Evolutionary conservation across 2,329 filamentous ascomycete genomes (phyloP).

Genomic region (Uncinocarpus reesii): DNA sequence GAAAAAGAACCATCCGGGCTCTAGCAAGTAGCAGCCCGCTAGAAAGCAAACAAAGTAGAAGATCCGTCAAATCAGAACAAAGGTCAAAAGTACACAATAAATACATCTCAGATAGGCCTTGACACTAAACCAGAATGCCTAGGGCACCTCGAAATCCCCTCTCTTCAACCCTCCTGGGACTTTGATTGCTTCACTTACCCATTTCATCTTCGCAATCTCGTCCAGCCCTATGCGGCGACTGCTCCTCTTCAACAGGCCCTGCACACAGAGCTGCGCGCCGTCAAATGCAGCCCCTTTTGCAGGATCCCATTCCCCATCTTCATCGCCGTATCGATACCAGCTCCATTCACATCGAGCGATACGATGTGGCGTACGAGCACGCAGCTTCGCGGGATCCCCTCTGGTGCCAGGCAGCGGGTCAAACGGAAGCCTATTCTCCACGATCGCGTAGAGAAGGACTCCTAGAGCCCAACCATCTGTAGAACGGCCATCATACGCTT

Average conservation of each 20-base stretch:
- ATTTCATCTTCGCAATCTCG: slow-evolving; percentile 60
- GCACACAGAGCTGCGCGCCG: slow-evolving; percentile 70
- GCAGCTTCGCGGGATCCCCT: slow-evolving; percentile 62
- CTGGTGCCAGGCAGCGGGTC: slow-evolving; percentile 70
- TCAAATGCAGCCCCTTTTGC: slow-evolving; percentile 55
- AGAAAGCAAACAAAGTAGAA: neutral
- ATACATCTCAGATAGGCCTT: neutral
- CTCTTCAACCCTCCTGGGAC: slow-evolving; percentile 51
- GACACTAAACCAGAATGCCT: neutral
- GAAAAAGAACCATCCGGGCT: neutral
- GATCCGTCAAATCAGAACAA: neutral
- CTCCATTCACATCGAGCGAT: slow-evolving; percentile 93
- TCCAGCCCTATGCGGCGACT: slow-evolving; percentile 66
- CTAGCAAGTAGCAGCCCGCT: neutral
- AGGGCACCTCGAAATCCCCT: slow-evolving; percentile 44
- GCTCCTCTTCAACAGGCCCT: slow-evolving; percentile 72
- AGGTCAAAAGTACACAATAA: neutral
- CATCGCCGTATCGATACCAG: slow-evolving; percentile 77
- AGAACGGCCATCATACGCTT: slow-evolving; percentile 82
- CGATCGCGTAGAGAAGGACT: slow-evolving; percentile 81
- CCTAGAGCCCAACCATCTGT: slow-evolving; percentile 94
- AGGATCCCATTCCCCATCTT: slow-evolving; percentile 76
- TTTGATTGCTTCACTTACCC: slow-evolving; percentile 65
- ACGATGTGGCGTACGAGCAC: slow-evolving; percentile 78
- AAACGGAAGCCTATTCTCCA: slow-evolving; percentile 88